Evolutionary conservation across 1,139 yeast species (phyloP).

Genomic region (Meyerozyma smithsonii): DNA sequence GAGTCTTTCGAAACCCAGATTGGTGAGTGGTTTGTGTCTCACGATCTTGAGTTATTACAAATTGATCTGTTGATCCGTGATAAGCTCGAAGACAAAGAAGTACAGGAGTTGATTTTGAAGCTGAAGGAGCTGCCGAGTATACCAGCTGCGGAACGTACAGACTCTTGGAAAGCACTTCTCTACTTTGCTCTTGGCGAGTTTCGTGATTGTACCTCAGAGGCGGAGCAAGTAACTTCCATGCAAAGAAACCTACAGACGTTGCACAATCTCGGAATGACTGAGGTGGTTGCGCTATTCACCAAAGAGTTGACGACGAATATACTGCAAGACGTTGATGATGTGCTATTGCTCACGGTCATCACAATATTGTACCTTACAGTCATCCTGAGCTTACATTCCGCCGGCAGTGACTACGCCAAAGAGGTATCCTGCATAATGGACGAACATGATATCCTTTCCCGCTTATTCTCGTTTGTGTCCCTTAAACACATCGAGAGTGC

Average conservation of each 20-base stretch:
- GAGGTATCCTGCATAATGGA: background rate
- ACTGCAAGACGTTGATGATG: background rate
- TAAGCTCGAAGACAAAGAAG: background rate
- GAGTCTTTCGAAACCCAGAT: constrained; percentile 43
- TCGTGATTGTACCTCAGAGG: constrained; percentile 20
- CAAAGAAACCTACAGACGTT: constrained; percentile 14
- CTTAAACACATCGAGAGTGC: background rate
- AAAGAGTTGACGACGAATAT: background rate
- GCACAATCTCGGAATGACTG: background rate
- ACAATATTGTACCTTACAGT: background rate
- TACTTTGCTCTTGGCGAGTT: constrained; percentile 45
- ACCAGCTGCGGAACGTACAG: constrained; percentile 3
- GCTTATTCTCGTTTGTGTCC: background rate
- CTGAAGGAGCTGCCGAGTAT: background rate
- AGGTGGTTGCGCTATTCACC: background rate
- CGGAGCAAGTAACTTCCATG: constrained; percentile 35
- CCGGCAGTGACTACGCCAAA: background rate
- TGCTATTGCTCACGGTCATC: background rate
- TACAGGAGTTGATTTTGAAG: background rate
- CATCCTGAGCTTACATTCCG: background rate
- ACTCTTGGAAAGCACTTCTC: constrained; percentile 11
- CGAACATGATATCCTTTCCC: background rate
- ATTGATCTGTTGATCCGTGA: background rate
- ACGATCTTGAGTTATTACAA: constrained; percentile 37
- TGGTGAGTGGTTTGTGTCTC: constrained; percentile 58